Evolutionary conservation across 345 rosid genomes (phyloP).

Genomic region (Noccaea bulbosa): DNA sequence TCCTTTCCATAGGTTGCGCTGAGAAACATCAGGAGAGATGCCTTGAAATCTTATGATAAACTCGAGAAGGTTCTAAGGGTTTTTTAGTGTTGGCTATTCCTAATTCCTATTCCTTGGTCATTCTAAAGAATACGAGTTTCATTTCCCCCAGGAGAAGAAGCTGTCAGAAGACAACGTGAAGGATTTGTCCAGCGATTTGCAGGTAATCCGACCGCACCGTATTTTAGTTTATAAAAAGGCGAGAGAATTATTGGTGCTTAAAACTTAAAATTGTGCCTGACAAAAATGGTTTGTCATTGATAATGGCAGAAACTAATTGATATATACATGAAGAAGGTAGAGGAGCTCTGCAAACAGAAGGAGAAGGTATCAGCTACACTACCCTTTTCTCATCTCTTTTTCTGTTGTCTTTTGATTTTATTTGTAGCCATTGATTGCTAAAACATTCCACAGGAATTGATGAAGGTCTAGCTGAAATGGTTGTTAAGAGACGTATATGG

Average conservation of each 20-base stretch:
- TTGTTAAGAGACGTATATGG: constrained; percentile 23
- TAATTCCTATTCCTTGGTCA: constrained; percentile 6
- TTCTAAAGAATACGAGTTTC: neutral
- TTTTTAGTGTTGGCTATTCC: constrained; percentile 16
- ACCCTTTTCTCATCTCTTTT: neutral
- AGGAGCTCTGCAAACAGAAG: constrained; percentile 76
- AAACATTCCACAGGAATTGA: constrained; percentile 32
- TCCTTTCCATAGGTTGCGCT: constrained; percentile 68
- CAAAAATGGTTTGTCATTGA: neutral
- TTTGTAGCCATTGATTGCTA: constrained; percentile 3
- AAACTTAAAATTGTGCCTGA: constrained; percentile 4
- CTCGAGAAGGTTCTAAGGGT: constrained; percentile 76
- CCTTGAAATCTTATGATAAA: constrained; percentile 84
- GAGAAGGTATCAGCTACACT: constrained; percentile 65
- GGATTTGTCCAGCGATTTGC: constrained; percentile 86
- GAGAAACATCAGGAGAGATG: constrained; percentile 95
- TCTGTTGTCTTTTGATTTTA: constrained; percentile 1
- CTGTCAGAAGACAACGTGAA: constrained; percentile 97
- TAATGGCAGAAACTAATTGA: constrained; percentile 81
- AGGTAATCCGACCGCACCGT: constrained; percentile 51
- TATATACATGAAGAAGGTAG: constrained; percentile 87
- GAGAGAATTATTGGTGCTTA: neutral
- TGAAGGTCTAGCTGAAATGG: constrained; percentile 35
- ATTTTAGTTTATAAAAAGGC: too few species aligned
- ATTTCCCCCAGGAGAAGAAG: constrained; percentile 72